These are phyloP conservation scores for Colletotrichum lupini DNA, from an alignment of 2,329 filamentous ascomycete species.

Conservation along the genomic window DNA sequence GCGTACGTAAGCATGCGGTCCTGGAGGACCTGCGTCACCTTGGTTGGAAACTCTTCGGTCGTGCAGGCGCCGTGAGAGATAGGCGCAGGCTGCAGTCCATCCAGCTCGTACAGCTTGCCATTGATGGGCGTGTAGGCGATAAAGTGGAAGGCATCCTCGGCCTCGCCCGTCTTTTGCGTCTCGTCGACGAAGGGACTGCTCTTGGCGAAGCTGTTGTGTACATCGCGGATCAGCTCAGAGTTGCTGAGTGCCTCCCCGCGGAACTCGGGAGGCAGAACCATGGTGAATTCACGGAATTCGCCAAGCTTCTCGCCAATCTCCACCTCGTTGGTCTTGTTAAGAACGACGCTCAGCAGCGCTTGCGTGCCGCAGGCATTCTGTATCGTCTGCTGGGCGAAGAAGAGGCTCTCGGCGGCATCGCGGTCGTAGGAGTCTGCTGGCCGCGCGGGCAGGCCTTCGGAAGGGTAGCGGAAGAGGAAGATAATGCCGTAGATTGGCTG, in stretches of 20 bases:
- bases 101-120: slow-evolving; percentile 89
- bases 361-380: slow-evolving; percentile 99
- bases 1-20: slow-evolving; percentile 88
- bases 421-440: slow-evolving; percentile 72
- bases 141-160: slow-evolving; percentile 97
- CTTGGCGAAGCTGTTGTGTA: slow-evolving; percentile 91
- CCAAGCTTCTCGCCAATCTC: slow-evolving; percentile 77
- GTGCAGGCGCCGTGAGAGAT: slow-evolving; percentile 86
- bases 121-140: slow-evolving; percentile 91
- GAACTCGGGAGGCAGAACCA: slow-evolving; percentile 81
- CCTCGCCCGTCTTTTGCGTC: slow-evolving; percentile 76
- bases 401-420: slow-evolving; percentile 79
- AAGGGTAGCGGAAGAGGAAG: slow-evolving; percentile 98
- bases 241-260: slow-evolving; percentile 71
- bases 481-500: slow-evolving; percentile 94
- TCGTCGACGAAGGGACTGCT: slow-evolving; percentile 94
- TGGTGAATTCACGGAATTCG: slow-evolving; percentile 90
- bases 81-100: slow-evolving; percentile 92
- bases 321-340: slow-evolving; percentile 82
- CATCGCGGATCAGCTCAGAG: slow-evolving; percentile 76
- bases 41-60: slow-evolving; percentile 77
- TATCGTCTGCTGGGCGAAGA: slow-evolving; percentile 97
- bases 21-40: slow-evolving; percentile 88
- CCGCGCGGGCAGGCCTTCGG: slow-evolving; percentile 65
- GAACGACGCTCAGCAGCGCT: slow-evolving; percentile 87